Evolutionary conservation across 208 protist species (phyloP).

Genomic region (Acanthamoeba sp.): DNA sequence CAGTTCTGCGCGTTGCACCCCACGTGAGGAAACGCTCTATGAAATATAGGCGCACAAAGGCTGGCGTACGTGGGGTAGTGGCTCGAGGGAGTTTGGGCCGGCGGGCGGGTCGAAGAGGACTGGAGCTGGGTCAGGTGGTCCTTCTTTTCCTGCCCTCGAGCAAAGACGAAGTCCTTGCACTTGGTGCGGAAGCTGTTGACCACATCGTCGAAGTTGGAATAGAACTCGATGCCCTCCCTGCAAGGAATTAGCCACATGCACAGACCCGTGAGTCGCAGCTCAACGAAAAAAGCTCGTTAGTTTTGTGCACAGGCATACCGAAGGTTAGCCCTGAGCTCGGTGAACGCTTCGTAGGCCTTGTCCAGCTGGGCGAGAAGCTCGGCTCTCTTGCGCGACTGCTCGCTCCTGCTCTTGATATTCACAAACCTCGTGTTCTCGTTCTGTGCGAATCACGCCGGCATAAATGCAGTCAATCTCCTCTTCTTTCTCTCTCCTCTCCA

Average conservation of each 20-base stretch:
- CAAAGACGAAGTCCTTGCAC: constrained; percentile 63
- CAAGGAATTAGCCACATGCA: background rate
- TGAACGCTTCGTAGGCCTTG: constrained; percentile 39
- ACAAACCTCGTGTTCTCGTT: constrained; percentile 42
- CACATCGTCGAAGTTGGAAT: constrained; percentile 47
- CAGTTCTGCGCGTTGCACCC: background rate
- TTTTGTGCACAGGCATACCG: background rate
- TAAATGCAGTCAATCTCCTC: no score
- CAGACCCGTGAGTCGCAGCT: no score
- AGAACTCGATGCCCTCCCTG: constrained; percentile 57
- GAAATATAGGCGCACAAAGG: background rate
- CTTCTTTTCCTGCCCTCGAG: background rate
- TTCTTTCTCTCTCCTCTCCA: no score
- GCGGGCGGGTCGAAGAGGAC: background rate
- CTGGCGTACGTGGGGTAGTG: background rate
- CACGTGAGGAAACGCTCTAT: no score
- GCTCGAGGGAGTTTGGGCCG: background rate
- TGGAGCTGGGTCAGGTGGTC: constrained; percentile 22
- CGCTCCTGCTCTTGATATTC: background rate
- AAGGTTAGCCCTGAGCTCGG: background rate
- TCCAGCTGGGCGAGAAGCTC: background rate
- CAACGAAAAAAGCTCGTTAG: background rate
- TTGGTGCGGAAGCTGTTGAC: constrained; percentile 40
- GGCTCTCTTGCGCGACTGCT: constrained; percentile 3
- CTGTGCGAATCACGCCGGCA: background rate